phyloP scores from a whole-genome alignment of 2,329 filamentous ascomycete species.

The Cladosporium sp. region DNA sequence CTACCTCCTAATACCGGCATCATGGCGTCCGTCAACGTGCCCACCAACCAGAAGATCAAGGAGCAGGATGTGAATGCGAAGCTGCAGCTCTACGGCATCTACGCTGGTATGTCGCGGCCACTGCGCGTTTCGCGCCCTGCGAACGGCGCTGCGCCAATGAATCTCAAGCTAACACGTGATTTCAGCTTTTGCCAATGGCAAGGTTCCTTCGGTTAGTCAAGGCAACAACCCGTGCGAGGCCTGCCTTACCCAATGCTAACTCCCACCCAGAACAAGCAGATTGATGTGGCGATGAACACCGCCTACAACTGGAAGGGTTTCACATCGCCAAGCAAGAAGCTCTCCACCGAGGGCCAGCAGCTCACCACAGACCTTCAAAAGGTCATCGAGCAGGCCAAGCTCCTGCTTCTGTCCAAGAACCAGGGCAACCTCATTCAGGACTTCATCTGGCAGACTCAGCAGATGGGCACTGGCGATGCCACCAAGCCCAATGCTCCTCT shows the following conservation, averaged over 20 bases:
- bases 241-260: slow-evolving; percentile 12
- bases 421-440: slow-evolving; percentile 90
- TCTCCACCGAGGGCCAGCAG: slow-evolving; percentile 75
- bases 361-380: slow-evolving; percentile 71
- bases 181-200: slow-evolving; percentile 76
- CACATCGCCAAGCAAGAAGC: slow-evolving; percentile 62
- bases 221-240: too few species aligned
- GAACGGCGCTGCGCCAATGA: neutral
- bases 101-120: slow-evolving; percentile 47
- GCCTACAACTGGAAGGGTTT: slow-evolving; percentile 68
- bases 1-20: neutral
- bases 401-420: slow-evolving; percentile 85
- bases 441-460: slow-evolving; percentile 89
- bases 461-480: slow-evolving; percentile 60
- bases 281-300: slow-evolving; percentile 89
- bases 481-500: slow-evolving; percentile 59
- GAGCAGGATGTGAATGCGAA: slow-evolving; percentile 86
- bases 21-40: slow-evolving; percentile 58
- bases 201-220: slow-evolving; percentile 72
- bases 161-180: slow-evolving; percentile 10
- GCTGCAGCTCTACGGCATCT: slow-evolving; percentile 90
- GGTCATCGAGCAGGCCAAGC: slow-evolving; percentile 78
- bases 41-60: slow-evolving; percentile 67
- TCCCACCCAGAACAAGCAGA: slow-evolving; percentile 71
- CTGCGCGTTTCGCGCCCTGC: neutral